Evolutionary conservation across 2,329 filamentous ascomycete species (phyloP), one percentile per base, ranked within the genome.

Genomic region (Paecilomyces formosus): DNA sequence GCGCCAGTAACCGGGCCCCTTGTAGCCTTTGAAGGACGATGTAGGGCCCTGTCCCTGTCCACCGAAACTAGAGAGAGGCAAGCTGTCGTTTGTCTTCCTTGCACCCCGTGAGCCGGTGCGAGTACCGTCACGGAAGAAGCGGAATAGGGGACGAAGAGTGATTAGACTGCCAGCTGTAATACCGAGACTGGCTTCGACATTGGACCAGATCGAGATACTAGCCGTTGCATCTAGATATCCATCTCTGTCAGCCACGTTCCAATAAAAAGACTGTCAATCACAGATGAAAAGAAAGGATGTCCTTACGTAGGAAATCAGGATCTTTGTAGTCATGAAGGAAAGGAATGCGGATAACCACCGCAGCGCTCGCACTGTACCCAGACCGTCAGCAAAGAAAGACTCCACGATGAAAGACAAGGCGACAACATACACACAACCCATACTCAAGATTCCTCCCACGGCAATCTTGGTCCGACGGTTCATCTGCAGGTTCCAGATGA

Each of bases 401-500:
- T 21, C 7, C 45, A 49, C 28, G 7, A 55, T 11, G 18, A 39
- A 50, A 15, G 65, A 18, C 68, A 65, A 49, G 73, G 66, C 7
- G 50, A 28, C 13, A 21, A 66, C 70, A 59, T 68, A 73, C 57
- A 79, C 75, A 63, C 83, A 83, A 28, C 83, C 86, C 72, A 86
- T 78, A 6, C 77, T 76, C 55, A 87, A 70, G 52, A 87, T 76
- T 5, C 76, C 74, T 9, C 79, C 78, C 22, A 86, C 72, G 1
- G 82, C 76, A 6, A 78, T 31, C 65, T 85, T 86, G 2, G 78
- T 80, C 57, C 73, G 76, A 7, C 61, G 64, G 53, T 78, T 78
- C 78, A 87, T 84, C 57, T 85, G 78, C 28, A 86, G 67, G 26
- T 78, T 76, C 73, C 76, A 81, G 1, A 87, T 76, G 3, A 87